These are phyloP conservation scores for Magnusiomyces magnusii DNA, from an alignment of 1,139 yeast genomes.

Conservation along the genomic window DNA sequence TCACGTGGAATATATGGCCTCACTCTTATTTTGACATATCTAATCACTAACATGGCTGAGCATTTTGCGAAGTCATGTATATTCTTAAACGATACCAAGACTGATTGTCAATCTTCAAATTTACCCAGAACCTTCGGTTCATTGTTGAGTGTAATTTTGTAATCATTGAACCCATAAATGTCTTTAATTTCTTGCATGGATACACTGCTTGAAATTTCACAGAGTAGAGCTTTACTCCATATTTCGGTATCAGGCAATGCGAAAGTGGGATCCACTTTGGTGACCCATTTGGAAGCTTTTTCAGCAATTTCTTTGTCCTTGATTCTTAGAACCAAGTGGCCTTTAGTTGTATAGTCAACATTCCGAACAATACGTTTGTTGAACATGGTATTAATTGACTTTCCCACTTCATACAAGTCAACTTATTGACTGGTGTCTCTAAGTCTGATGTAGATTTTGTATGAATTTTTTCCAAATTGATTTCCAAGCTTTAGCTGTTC, in stretches of 20 bases:
- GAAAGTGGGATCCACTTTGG: neutral
- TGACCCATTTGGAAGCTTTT: neutral
- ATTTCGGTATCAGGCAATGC: neutral
- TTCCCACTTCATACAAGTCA: neutral
- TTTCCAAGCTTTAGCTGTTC: neutral
- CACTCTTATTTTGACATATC: too few species aligned
- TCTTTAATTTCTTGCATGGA: neutral
- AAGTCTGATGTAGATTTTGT: neutral
- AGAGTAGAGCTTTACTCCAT: neutral
- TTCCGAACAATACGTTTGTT: neutral
- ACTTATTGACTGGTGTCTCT: neutral
- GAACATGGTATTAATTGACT: neutral
- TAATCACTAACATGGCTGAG: too few species aligned
- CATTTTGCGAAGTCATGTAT: too few species aligned
- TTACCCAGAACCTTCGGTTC: neutral
- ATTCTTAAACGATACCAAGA: neutral
- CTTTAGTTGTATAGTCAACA: neutral
- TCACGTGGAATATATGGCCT: too few species aligned
- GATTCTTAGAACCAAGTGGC: neutral
- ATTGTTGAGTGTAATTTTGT: neutral
- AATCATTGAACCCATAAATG: neutral
- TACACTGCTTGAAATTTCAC: neutral
- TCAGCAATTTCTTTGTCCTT: neutral
- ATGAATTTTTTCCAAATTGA: too few species aligned
- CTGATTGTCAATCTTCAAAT: neutral